These are phyloP conservation scores for Fomitopsis serialis DNA, from an alignment of 768 basidiomycete species.

Conservation along the genomic window DNA sequence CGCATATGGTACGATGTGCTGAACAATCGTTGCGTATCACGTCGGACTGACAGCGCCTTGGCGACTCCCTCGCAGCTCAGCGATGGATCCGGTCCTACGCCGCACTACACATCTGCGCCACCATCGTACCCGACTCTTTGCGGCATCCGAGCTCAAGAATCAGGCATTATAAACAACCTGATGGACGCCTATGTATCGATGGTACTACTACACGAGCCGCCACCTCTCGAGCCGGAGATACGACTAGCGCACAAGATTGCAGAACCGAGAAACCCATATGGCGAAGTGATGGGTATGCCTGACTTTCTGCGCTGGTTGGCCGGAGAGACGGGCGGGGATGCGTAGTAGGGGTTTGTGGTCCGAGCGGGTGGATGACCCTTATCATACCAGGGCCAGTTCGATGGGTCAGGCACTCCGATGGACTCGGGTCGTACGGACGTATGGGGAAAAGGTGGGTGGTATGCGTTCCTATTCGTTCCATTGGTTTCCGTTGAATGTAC, in stretches of 20 bases:
- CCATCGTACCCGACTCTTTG: constrained; percentile 46
- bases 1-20: constrained; percentile 57
- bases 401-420: no score
- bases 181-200: constrained; percentile 58
- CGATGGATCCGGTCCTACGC: background rate
- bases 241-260: background rate
- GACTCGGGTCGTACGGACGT: no score
- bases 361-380: background rate
- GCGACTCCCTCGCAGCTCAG: background rate
- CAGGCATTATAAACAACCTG: constrained; percentile 44
- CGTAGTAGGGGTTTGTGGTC: background rate
- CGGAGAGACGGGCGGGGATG: background rate
- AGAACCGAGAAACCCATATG: constrained; percentile 28
- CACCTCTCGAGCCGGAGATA: background rate
- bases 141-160: constrained; percentile 35
- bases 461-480: no score
- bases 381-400: no score
- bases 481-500: no score
- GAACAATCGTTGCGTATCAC: background rate
- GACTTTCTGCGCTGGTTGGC: constrained; percentile 17
- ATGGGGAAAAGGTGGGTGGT: no score
- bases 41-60: background rate
- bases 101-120: constrained; percentile 36
- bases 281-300: constrained; percentile 33
- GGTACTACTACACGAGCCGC: constrained; percentile 15